Evolutionary conservation across 73 alveolate genomes (phyloP).

Genomic region (Paramecium pentaurelia): DNA sequence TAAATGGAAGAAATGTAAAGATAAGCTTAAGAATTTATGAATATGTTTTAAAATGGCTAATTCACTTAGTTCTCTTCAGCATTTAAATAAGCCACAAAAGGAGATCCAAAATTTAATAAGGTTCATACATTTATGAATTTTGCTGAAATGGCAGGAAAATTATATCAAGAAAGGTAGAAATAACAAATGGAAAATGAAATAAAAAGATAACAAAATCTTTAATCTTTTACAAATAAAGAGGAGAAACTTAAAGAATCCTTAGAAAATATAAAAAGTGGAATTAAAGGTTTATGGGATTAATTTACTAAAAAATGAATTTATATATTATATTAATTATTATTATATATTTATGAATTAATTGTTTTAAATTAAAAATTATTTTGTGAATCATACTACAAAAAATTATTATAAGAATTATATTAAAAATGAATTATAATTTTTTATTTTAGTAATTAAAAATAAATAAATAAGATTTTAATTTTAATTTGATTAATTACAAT

Average conservation of each 20-base stretch:
- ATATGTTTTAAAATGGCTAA: not conserved
- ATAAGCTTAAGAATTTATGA: not conserved
- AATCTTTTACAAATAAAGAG: not conserved
- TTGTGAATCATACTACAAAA: no score
- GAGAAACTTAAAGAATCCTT: not conserved
- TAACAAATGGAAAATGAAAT: not conserved
- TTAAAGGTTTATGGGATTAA: not conserved
- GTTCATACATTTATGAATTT: not conserved
- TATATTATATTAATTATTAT: no score
- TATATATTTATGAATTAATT: no score
- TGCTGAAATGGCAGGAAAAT: not conserved
- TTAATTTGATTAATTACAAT: not conserved
- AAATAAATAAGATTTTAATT: not conserved
- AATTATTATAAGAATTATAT: no score
- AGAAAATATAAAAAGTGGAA: not conserved
- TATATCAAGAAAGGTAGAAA: not conserved
- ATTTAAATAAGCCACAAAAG: not conserved
- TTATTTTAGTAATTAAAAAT: not conserved
- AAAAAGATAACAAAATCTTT: not conserved
- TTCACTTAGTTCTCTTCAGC: not conserved
- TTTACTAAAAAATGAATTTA: constrained; percentile 9
- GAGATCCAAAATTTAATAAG: not conserved
- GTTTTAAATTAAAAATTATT: no score
- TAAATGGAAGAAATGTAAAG: not conserved
- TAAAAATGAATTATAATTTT: no score